These are phyloP conservation scores for Suillus sp. DNA, from an alignment of 768 basidiomycete species.

Conservation along the genomic window DNA sequence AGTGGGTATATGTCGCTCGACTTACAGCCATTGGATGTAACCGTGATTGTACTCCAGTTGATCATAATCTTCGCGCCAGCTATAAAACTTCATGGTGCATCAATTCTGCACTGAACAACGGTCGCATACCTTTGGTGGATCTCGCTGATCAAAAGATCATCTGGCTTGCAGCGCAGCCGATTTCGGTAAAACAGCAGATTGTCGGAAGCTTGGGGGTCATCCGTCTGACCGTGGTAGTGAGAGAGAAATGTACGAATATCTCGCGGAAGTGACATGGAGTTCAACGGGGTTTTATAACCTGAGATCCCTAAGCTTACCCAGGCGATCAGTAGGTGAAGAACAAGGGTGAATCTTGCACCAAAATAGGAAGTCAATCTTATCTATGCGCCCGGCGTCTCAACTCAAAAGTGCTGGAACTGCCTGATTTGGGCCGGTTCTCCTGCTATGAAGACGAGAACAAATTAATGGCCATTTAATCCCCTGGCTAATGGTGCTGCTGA, in stretches of 20 bases:
- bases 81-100: slow-evolving; percentile 29
- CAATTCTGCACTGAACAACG: slow-evolving; percentile 1
- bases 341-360: not conserved
- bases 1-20: slow-evolving; percentile 10
- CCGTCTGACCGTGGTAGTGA: slow-evolving; percentile 24
- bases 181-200: slow-evolving; percentile 70
- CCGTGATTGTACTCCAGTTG: slow-evolving; percentile 70
- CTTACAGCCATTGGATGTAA: slow-evolving; percentile 81
- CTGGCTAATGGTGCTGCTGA: not conserved
- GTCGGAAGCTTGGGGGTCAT: slow-evolving; percentile 22
- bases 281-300: not conserved
- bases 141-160: slow-evolving; percentile 61
- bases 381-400: slow-evolving; percentile 5
- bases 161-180: slow-evolving; percentile 57
- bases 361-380: slow-evolving; percentile 6
- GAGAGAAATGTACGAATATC: slow-evolving; percentile 31
- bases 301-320: not conserved
- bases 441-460: not conserved
- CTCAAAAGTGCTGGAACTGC: not conserved
- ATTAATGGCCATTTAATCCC: not conserved
- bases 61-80: slow-evolving; percentile 66
- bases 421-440: not conserved
- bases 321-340: not conserved
- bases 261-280: slow-evolving; percentile 17
- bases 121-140: slow-evolving; percentile 55